Conservation (phyloP, 1,139 yeast species). For the Diutina pseudorugosa region DNA sequence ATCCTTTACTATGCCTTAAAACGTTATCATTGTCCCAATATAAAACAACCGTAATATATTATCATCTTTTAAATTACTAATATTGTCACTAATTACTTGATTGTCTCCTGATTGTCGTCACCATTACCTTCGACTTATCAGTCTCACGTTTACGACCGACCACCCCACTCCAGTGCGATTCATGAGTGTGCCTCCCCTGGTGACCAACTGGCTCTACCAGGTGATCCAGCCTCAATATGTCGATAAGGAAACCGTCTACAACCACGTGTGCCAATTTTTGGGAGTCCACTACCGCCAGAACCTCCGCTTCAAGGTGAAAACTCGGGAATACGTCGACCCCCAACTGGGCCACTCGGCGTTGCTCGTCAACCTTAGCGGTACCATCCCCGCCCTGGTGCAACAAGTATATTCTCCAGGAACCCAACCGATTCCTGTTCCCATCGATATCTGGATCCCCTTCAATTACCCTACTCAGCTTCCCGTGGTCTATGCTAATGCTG, state of each 20-base stretch:
- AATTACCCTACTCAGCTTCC: slow-evolving; percentile 61
- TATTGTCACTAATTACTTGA: not conserved
- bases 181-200: slow-evolving; percentile 15
- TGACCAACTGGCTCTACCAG: slow-evolving; percentile 31
- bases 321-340: slow-evolving; percentile 46
- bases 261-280: slow-evolving; percentile 48
- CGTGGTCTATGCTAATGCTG: slow-evolving; percentile 43
- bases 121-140: too few relatives aligned
- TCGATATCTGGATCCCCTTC: slow-evolving; percentile 69
- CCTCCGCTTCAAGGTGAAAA: slow-evolving; percentile 42
- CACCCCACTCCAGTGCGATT: not conserved
- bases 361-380: not conserved
- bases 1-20: too few relatives aligned
- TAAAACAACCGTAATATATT: too few relatives aligned
- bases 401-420: slow-evolving; percentile 21
- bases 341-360: not conserved
- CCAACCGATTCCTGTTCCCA: slow-evolving; percentile 32
- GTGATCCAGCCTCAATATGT: slow-evolving; percentile 39
- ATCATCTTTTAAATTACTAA: too few relatives aligned
- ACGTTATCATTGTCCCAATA: too few relatives aligned
- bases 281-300: slow-evolving; percentile 26
- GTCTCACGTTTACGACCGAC: too few relatives aligned
- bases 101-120: not conserved
- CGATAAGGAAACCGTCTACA: slow-evolving; percentile 41
- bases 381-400: slow-evolving; percentile 19